Evolutionary conservation across 495 filamentous ascomycete genomes (phyloP), one percentile per base, ranked within the genome.

Genomic region (Penicillium nucicola): DNA sequence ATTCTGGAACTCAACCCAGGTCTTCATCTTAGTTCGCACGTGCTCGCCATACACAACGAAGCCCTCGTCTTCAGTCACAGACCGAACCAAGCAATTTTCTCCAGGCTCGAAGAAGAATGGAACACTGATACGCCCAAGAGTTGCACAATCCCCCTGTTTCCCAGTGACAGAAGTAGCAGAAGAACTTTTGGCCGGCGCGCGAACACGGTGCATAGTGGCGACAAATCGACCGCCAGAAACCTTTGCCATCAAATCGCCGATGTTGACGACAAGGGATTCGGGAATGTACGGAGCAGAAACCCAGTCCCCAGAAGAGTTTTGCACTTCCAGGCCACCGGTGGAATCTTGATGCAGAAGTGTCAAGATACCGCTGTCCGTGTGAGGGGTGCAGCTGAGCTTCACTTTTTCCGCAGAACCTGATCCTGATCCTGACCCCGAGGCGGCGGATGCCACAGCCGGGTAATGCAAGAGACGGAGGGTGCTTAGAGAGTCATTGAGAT

Each of bases 81-180:
- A 66, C 41, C 52, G 50, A 2, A 75, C 65, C 33, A 71, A 39
- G 62, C 73, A 75, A 15, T 58, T 45, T 35, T 67, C 63, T 0
- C 76, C 75, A 0, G 71, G 75, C 58, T 79, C 75, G 50, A 76
- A 78, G 56, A 77, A 77, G 53, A 77, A 79, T 1, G 74, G 74
- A 13, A 76, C 71, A 45, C 70, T 72, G 41, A 71, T 72, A 28
- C 73, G 53, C 1, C 71, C 71, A 20, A 66, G 50, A n/a, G 52
- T 49, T 5, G 40, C 38, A 22, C 40, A 20, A 13, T 15, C 40
- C 3, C 20, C 44, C 40, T 53, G 34, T 39, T 45, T 36, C 7
- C 44, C 42, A 5, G 10, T 28, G 1, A 38, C 45, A 2, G 36
- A 17, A 15, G 47, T 28, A 2, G 42, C 44, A 11, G 52, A 49